Evolutionary conservation across 2,329 filamentous ascomycete genomes (phyloP), one percentile per base, ranked within the genome.

Genomic region (Sporothrix dimorphospora): DNA sequence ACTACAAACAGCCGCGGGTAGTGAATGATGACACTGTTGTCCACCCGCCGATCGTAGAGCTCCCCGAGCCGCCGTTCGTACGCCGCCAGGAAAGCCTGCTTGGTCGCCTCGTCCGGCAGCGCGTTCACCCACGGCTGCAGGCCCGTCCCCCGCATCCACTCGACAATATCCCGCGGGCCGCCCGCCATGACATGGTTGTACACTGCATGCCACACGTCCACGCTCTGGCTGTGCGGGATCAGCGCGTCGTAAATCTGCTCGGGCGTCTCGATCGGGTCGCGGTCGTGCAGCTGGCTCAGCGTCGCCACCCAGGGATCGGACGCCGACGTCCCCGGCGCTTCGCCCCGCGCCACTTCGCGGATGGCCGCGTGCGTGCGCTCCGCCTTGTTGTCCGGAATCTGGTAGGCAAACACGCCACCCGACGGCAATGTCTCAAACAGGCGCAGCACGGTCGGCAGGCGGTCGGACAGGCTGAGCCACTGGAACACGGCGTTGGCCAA

Each of bases 401-500:
- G 88, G 67, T 88, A 81, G 0, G 88, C 88, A 5, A 90, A 79
- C 0, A 86, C 83, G 40, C 83, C 84, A 1, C 87, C 86, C 0
- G 81, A 67, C 0, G 75, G 63, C 49, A 85, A 81, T 0, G 77
- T 76, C 0, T 76, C 27, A 2, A 90, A 77, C 1, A 89, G 78
- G 0, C 81, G 78, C 11, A 77, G 78, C 4, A 90, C 79, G 1
- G 83, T 80, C 0, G 79, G 78, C 7, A 90, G 80, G 0, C 87
- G 85, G 0, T 81, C 76, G 0, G 77, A 75, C 0, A 73, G 73
- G 0, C 82, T 80, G 4, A 90, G 78, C 88, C 88, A 90, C 72
- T 90, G 88, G 72, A 89, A 84, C 1, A 87, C 86, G 0, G 88
- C 87, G 72, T 89, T 90, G 63, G 83, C 84, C 76, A 87, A 88